phyloP scores from a whole-genome alignment of 1,284 basidiomycete species.

The Porogramme epimiltina region DNA sequence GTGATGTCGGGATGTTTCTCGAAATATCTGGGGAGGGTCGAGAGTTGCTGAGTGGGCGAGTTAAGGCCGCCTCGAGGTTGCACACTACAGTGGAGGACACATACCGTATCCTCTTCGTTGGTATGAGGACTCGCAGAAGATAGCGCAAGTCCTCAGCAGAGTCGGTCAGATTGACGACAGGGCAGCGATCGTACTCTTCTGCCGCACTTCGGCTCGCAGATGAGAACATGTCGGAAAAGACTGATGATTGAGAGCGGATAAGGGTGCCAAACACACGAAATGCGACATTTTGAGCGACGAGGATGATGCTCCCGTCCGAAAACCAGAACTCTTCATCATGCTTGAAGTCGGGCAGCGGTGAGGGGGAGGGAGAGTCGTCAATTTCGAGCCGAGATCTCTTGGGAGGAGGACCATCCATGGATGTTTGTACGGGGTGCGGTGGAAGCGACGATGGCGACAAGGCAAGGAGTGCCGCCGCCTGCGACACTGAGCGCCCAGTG shows the following conservation, averaged over 20 bases:
- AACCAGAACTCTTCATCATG: background rate
- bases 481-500: too few relatives aligned
- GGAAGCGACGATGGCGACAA: too few relatives aligned
- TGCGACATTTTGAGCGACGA: background rate
- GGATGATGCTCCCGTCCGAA: background rate
- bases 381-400: too few relatives aligned
- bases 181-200: slow-evolving; percentile 13
- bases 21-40: background rate
- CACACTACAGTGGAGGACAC: too few relatives aligned
- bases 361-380: too few relatives aligned
- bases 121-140: slow-evolving; percentile 1
- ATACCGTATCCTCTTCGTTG: background rate
- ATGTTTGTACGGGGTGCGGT: too few relatives aligned
- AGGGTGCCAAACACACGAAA: slow-evolving; percentile 20
- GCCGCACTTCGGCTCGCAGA: slow-evolving; percentile 13
- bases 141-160: slow-evolving; percentile 2
- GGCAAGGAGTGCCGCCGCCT: too few relatives aligned
- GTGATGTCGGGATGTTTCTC: background rate
- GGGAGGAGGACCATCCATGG: too few relatives aligned
- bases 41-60: too few relatives aligned
- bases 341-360: too few relatives aligned
- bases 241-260: slow-evolving; percentile 15
- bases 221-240: slow-evolving; percentile 20
- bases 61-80: too few relatives aligned
- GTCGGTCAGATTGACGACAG: slow-evolving; percentile 17